Conservation (phyloP, 352 stramenopile genomes). For the Phytophthora uliginosa region DNA sequence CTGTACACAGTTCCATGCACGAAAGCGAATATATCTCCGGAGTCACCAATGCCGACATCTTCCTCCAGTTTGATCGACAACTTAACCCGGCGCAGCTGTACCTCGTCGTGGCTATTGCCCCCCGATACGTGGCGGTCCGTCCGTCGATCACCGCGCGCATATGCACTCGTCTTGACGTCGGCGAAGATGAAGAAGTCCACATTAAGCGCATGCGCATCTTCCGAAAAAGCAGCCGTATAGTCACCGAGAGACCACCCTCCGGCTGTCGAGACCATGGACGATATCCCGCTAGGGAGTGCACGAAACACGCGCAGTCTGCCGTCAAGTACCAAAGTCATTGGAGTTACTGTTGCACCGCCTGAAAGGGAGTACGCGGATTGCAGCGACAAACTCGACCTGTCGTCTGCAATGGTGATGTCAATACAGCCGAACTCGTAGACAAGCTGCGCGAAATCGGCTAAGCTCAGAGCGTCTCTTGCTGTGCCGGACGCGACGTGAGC, state of each 20-base stretch:
- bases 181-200: slow-evolving; percentile 7
- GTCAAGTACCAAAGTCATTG: slow-evolving; percentile 21
- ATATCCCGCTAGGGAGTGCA: slow-evolving; percentile 6
- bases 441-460: slow-evolving; percentile 5
- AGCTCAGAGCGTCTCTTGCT: background rate
- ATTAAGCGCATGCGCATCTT: background rate
- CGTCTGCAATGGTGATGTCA: slow-evolving; percentile 11
- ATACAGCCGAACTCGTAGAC: slow-evolving; percentile 20
- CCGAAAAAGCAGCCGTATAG: slow-evolving; percentile 1
- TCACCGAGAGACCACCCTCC: slow-evolving; percentile 8
- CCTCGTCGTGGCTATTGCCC: background rate
- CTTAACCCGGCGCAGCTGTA: background rate
- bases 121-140: background rate
- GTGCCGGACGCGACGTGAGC: background rate
- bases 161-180: background rate
- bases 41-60: background rate
- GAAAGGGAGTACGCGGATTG: slow-evolving; percentile 14
- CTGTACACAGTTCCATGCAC: background rate
- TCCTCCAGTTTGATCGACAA: slow-evolving; percentile 8
- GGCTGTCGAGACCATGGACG: background rate
- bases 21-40: slow-evolving; percentile 1
- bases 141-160: background rate
- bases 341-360: background rate
- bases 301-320: slow-evolving; percentile 4
- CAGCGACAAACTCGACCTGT: slow-evolving; percentile 16